Evolutionary conservation across 2,329 filamentous ascomycete species (phyloP).

Genomic region (Scleromitrula shiraiana): DNA sequence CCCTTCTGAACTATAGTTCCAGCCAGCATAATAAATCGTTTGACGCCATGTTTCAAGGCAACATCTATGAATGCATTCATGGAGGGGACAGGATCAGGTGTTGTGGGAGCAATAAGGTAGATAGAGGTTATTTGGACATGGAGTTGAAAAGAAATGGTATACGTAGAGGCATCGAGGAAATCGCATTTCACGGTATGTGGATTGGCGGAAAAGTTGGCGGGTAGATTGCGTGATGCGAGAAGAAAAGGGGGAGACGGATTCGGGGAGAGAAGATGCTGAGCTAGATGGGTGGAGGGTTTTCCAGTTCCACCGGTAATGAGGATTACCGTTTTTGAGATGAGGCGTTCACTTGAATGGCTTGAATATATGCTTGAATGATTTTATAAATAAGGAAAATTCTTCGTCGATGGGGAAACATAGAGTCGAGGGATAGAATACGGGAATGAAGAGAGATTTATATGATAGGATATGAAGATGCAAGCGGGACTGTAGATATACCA

Average conservation of each 20-base stretch:
- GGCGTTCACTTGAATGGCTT: background rate
- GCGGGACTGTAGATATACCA: no score
- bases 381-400: background rate
- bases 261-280: background rate
- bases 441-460: no score
- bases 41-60: background rate
- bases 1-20: background rate
- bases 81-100: background rate
- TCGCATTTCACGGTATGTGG: background rate
- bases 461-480: no score
- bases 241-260: background rate
- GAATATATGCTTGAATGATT: background rate
- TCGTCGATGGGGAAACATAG: no score
- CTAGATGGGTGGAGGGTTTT: background rate
- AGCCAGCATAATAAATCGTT: background rate
- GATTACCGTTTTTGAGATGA: background rate
- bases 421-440: no score
- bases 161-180: background rate
- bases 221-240: background rate
- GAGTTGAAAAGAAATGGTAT: background rate
- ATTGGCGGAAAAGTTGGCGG: background rate
- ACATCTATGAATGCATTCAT: slow-evolving; percentile 2
- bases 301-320: background rate
- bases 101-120: background rate
- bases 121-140: background rate